These are phyloP conservation scores for Phytophthora aleatoria DNA, from an alignment of 352 stramenopile species.

Conservation along the genomic window DNA sequence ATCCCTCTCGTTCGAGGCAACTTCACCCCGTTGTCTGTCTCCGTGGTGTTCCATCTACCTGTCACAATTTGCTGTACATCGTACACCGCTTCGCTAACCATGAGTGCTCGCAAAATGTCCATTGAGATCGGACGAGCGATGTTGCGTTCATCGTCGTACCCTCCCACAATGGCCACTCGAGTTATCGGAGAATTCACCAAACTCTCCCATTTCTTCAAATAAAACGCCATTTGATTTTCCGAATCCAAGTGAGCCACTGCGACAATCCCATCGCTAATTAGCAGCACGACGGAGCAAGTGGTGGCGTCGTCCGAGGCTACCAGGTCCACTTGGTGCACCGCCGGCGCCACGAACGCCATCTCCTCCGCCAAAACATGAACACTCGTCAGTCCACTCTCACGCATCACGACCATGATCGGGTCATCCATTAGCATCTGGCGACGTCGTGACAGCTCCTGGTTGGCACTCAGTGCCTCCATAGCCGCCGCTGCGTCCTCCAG, in stretches of 20 bases:
- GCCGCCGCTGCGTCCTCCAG: conserved; percentile 8
- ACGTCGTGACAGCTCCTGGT: conserved; percentile 9
- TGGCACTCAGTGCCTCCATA: conserved; percentile 15
- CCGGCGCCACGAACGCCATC: conserved; percentile 29
- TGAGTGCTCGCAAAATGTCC: conserved; percentile 25
- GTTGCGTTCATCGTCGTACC: conserved; percentile 31
- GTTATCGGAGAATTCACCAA: conserved; percentile 6
- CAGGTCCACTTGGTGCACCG: conserved; percentile 22
- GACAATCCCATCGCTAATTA: conserved; percentile 19
- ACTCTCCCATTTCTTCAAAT: conserved; percentile 33
- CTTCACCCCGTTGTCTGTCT: conserved; percentile 10
- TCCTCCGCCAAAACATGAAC: conserved; percentile 34
- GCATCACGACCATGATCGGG: conserved; percentile 26
- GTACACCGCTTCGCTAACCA: conserved; percentile 16
- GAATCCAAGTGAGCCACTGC: conserved; percentile 29
- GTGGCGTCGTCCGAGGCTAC: conserved; percentile 38
- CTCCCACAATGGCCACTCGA: conserved; percentile 25
- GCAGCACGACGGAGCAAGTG: conserved; percentile 35
- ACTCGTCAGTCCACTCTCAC: conserved; percentile 13
- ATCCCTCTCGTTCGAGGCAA: conserved; percentile 29
- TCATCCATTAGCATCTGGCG: conserved; percentile 15
- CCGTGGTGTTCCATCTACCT: conserved; percentile 24
- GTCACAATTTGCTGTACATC: conserved; percentile 27
- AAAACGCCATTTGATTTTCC: conserved; percentile 30
- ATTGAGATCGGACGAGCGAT: conserved; percentile 27